Evolutionary conservation across 1,284 basidiomycete genomes (phyloP).

Genomic region (Trichosporon sp.): DNA sequence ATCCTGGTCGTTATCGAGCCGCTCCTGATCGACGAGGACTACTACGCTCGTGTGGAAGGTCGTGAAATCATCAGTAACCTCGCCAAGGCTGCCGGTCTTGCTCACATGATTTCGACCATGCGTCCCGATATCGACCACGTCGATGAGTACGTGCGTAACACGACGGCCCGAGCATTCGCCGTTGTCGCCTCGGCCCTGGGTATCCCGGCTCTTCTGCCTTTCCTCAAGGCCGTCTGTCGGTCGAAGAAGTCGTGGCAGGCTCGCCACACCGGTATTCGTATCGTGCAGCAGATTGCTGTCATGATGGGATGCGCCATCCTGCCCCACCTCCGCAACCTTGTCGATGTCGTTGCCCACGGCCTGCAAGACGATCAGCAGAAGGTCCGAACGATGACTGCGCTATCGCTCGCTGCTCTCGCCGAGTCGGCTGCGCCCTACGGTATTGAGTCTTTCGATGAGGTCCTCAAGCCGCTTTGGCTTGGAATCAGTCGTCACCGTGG

Average conservation of each 20-base stretch:
- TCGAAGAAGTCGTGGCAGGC: slow-evolving; percentile 99
- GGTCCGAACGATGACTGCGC: slow-evolving; percentile 97
- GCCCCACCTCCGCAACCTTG: slow-evolving; percentile 93
- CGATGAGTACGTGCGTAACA: slow-evolving; percentile 99
- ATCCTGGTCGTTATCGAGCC: slow-evolving; percentile 99
- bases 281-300: slow-evolving; percentile 98
- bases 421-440: slow-evolving; percentile 98
- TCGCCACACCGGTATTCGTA: slow-evolving; percentile 97
- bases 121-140: slow-evolving; percentile 99
- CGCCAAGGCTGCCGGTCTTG: slow-evolving; percentile 97
- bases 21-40: slow-evolving; percentile 97
- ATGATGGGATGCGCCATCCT: slow-evolving; percentile 99
- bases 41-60: slow-evolving; percentile 98
- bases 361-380: slow-evolving; percentile 98
- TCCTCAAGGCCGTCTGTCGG: slow-evolving; percentile 96
- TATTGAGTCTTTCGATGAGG: slow-evolving; percentile 98
- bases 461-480: slow-evolving; percentile 96
- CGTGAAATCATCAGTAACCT: slow-evolving; percentile 99
- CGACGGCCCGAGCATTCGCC: slow-evolving; percentile 97
- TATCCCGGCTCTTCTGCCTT: slow-evolving; percentile 94
- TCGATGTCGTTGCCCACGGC: slow-evolving; percentile 94
- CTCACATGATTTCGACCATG: slow-evolving; percentile 99
- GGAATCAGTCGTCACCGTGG: slow-evolving; percentile 98
- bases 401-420: slow-evolving; percentile 92
- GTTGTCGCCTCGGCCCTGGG: slow-evolving; percentile 98